Percentiles rank a stretch among this genome's conserved stretches.
phyloP scores from a whole-genome alignment of 768 basidiomycete species.

The Kwoniella pini region DNA sequence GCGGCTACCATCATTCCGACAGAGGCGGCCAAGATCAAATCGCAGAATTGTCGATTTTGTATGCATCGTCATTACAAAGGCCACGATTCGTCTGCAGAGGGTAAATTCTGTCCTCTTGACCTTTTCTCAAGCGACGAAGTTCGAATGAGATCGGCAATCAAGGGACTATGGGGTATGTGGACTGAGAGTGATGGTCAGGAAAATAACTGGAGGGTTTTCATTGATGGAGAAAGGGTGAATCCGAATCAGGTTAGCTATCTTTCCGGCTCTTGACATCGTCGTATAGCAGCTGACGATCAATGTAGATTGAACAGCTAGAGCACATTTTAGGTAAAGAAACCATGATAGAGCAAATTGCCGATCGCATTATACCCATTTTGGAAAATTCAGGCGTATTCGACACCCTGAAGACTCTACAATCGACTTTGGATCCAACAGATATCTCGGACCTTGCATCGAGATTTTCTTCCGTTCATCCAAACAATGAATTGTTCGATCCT shows the following conservation, averaged over 20 bases:
- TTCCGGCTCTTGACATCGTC: neutral
- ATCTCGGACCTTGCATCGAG: constrained; percentile 70
- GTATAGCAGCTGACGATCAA: neutral
- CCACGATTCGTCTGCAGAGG: constrained; percentile 32
- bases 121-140: constrained; percentile 70
- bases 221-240: constrained; percentile 63
- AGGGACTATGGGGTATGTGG: constrained; percentile 74
- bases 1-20: constrained; percentile 62
- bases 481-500: constrained; percentile 23
- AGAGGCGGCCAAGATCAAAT: constrained; percentile 64
- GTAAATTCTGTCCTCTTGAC: constrained; percentile 81
- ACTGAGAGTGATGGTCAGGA: constrained; percentile 62
- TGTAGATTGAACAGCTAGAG: neutral
- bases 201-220: constrained; percentile 84
- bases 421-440: constrained; percentile 75
- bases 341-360: constrained; percentile 3
- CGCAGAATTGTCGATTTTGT: constrained; percentile 79
- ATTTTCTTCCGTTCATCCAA: constrained; percentile 30
- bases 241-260: constrained; percentile 65
- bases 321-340: constrained; percentile 10
- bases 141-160: constrained; percentile 69
- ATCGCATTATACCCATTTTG: constrained; percentile 24
- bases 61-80: constrained; percentile 69
- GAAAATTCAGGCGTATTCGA: constrained; percentile 57
- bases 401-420: constrained; percentile 67